These are phyloP conservation scores for Leishmania major DNA, from an alignment of 208 protist species.

Conservation along the genomic window DNA sequence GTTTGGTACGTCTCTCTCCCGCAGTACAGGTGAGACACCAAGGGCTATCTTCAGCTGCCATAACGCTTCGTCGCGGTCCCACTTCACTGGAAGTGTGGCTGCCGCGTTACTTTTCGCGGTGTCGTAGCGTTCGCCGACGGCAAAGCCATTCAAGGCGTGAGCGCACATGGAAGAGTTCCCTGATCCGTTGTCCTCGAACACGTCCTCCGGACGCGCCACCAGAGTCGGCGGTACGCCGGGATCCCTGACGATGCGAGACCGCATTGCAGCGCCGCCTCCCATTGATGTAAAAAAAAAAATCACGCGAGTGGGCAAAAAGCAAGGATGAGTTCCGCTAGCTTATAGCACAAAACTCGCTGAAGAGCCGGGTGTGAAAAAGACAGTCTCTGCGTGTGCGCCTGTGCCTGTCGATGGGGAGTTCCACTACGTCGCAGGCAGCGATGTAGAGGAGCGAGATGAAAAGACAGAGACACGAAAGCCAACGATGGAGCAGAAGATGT, in stretches of 20 bases:
- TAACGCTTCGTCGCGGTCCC: constrained; percentile 32
- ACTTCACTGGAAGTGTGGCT: background rate
- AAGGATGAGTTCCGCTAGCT: background rate
- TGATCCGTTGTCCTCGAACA: constrained; percentile 1
- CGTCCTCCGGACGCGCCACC: background rate
- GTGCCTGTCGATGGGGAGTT: background rate
- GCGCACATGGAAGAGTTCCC: background rate
- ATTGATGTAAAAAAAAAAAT: background rate
- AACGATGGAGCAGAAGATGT: background rate
- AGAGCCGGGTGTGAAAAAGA: background rate
- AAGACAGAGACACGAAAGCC: constrained; percentile 2
- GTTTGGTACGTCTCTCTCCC: background rate
- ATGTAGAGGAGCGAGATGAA: background rate
- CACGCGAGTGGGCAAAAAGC: background rate
- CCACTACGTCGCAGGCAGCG: constrained; percentile 3
- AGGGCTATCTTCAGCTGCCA: constrained; percentile 37
- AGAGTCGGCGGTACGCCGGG: background rate
- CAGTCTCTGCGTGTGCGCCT: background rate
- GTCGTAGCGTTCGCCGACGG: constrained; percentile 1
- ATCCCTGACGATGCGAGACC: background rate
- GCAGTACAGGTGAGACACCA: constrained; percentile 30
- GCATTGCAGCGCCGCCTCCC: background rate
- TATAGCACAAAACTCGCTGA: background rate
- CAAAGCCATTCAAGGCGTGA: background rate
- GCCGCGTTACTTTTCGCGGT: background rate